Base-by-base conservation (phyloP, 2,329 filamentous ascomycete genomes). In the Ceratocystiopsis brevicomis region DNA sequence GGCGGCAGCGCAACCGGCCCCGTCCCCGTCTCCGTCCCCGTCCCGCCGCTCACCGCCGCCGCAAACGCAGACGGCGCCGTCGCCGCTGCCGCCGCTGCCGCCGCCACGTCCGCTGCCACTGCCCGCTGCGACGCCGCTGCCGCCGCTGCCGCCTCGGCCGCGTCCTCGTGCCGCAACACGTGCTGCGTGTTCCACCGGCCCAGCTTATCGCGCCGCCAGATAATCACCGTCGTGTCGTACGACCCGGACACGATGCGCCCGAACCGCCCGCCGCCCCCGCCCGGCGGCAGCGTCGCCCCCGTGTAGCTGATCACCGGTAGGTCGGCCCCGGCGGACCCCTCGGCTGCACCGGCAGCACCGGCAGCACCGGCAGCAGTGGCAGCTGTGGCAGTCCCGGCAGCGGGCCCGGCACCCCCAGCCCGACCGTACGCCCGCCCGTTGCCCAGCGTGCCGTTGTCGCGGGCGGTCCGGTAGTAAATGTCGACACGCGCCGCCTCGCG, bases 191-290 rank as follows among this genome's bases (percentile, higher is more conserved):
- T 78, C 87, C 90, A 96, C 21, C 81, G 73, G 3, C 87, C 87
- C 50, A 90, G 78, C 50, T 76, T 73, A 50, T 92, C 81, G 48
- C 84, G 78, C 51, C 82, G 80, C 90, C 90, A 98, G 45, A 98
- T 83, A 50, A 95, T 87, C 52, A 98, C 85, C 12, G 78, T 87
- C 61, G 94, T 85, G 52, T 98, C 90, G 52, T 98, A 98, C 1
- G 86, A 94, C 3, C 90, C 90, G 8, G 87, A 95, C 4, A 98
- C 85, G 46, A 98, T 98, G n/a, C 87, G 78, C 11, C 81, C 85
- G 65, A 88, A 95, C 51, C 71, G 78, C 53, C 84, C 84, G 21
- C 88, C 86, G 36, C 88, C 88, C 19, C 88, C 87, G 13, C 88
- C 88, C 0, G 88, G 87, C 1, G 88, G 88, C 3, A 96, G 68